Evolutionary conservation across 1,284 basidiomycete genomes (phyloP), one percentile per base, ranked within the genome.

Genomic region (Golubevia pallescens): DNA sequence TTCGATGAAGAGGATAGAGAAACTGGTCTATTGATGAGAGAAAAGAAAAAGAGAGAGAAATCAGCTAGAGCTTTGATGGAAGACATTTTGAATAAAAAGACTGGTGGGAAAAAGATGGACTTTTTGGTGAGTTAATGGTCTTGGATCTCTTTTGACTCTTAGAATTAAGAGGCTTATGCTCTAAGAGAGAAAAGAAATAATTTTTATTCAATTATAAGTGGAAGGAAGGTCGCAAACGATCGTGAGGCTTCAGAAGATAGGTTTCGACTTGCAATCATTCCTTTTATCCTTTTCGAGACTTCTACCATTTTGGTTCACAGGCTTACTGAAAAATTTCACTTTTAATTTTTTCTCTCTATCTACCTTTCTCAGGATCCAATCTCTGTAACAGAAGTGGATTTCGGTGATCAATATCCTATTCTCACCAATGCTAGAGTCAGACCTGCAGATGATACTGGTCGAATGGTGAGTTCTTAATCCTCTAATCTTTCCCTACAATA

Each of bases 361-460:
- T 51, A 52, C 52, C 61, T 68, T 34, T 85, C 66, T 3, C 73
- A 87, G 86, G 88, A 88, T 68, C 87, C 86, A 3, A 88, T 89
- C 67, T 84, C 87, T 42, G 89, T 90, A 21, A 89, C 88, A 1
- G 87, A 88, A 13, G 86, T 89, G 4, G 87, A 88, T 28, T 84
- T 89, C 19, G 89, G 89, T 2, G 85, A 86, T 21, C 82, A 86
- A 6, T 89, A 87, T 65, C 89, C 89, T 0, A 68, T 88, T 24
- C 84, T 88, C 32, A 88, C 87, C 6, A 87, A 88, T 65, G 88
- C 88, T 14, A 80, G 88, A 21, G 88, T 90, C 19, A 79, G 89
- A 19, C 89, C 89, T 0, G 87, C 88, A 24, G 88, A 89, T 61
- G 87, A 87, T 6, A 86, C 86, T 20, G 88, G 88, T 14, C 81